A percentile compares a stretch with the other conserved stretches of the same genome.
phyloP scores from a whole-genome alignment of 257 asterid species.

The Gentiana macrophylla region DNA sequence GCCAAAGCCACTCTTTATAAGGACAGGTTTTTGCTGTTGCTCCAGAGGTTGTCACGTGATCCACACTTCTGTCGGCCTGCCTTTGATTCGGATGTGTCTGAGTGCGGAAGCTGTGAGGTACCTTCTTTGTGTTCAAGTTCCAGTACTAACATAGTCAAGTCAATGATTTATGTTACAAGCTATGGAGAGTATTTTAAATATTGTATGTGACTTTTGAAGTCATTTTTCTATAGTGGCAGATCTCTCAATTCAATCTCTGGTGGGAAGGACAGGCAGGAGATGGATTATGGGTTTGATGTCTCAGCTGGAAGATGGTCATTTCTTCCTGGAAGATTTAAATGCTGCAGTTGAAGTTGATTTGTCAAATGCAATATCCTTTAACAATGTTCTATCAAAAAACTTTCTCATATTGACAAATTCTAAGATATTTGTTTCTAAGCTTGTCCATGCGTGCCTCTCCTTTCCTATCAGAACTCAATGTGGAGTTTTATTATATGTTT shows the following conservation, averaged over 20 bases:
- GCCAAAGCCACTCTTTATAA: slow-evolving; percentile 68
- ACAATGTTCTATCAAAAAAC: too few species aligned
- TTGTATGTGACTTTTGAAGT: not conserved
- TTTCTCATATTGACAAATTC: too few species aligned
- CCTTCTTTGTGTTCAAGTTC: not conserved
- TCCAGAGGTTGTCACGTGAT: slow-evolving; percentile 78
- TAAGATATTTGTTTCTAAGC: too few species aligned
- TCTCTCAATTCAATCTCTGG: slow-evolving; percentile 86
- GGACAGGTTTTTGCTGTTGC: slow-evolving; percentile 75
- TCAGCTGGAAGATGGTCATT: slow-evolving; percentile 98
- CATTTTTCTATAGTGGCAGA: slow-evolving; percentile 26
- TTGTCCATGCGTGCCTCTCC: too few species aligned
- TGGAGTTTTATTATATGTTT: too few species aligned
- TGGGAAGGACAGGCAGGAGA: slow-evolving; percentile 72
- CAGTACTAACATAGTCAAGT: not conserved
- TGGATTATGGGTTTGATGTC: slow-evolving; percentile 97
- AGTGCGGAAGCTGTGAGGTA: slow-evolving; percentile 86
- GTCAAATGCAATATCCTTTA: slow-evolving; percentile 92
- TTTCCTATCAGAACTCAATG: too few species aligned
- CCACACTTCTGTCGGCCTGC: slow-evolving; percentile 72
- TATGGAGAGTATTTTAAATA: not conserved
- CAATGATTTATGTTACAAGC: not conserved
- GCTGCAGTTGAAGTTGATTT: slow-evolving; percentile 90
- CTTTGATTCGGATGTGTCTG: slow-evolving; percentile 56
- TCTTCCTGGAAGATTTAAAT: slow-evolving; percentile 92